These are phyloP conservation scores for Larix kaempferi DNA, from an alignment of 75 land plant genomes.

Conservation along the genomic window DNA sequence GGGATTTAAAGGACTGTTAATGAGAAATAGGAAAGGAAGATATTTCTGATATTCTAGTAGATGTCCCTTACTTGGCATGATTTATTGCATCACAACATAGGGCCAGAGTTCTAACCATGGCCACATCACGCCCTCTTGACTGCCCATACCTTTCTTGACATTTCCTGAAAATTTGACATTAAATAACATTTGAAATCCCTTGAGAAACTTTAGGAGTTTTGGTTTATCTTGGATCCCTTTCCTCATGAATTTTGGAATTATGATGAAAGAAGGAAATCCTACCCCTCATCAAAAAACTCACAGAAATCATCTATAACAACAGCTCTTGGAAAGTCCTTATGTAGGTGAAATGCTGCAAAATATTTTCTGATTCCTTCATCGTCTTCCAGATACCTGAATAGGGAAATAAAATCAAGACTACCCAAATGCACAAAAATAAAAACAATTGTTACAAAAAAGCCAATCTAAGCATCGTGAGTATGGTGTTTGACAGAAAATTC, in stretches of 20 bases:
- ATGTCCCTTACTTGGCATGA: slow-evolving; percentile 66
- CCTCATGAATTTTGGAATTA: neutral
- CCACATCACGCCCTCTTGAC: slow-evolving; percentile 64
- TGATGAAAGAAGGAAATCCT: neutral
- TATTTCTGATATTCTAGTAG: neutral
- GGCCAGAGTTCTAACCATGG: slow-evolving; percentile 69
- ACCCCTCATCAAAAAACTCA: slow-evolving; percentile 79
- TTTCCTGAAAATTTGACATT: slow-evolving; percentile 26
- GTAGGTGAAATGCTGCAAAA: slow-evolving; percentile 92
- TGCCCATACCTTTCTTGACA: slow-evolving; percentile 62
- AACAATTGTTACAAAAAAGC: neutral
- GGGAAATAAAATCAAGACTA: neutral
- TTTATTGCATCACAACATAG: slow-evolving; percentile 66
- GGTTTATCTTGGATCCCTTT: neutral
- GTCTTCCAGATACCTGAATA: slow-evolving; percentile 70
- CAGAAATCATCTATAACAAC: slow-evolving; percentile 81
- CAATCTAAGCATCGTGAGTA: neutral
- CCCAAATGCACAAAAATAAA: neutral
- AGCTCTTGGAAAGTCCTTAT: slow-evolving; percentile 52
- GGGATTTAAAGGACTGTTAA: neutral
- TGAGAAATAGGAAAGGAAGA: neutral
- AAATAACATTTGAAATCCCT: neutral
- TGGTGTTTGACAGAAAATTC: slow-evolving; percentile 1
- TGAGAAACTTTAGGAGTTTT: neutral
- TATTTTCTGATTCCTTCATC: slow-evolving; percentile 74